Evolutionary conservation across 805 yeast species (phyloP).

Genomic region (Metschnikowia koreensis): DNA sequence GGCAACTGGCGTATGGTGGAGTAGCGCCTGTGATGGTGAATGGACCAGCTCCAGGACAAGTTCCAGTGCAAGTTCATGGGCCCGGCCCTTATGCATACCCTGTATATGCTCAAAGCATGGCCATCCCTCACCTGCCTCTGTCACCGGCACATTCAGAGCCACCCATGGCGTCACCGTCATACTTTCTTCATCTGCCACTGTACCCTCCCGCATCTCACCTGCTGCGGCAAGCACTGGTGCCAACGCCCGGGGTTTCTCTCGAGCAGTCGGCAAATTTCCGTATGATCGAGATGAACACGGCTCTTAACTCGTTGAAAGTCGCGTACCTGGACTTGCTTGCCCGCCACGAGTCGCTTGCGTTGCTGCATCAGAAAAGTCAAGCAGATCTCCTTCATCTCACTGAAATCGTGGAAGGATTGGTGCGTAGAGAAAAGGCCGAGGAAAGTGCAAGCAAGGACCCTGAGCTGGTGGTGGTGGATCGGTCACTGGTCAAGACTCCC

Average conservation of each 20-base stretch:
- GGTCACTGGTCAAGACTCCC: conserved; percentile 12
- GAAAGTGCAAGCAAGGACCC: background rate
- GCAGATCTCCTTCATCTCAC: conserved; percentile 52
- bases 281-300: conserved; percentile 39
- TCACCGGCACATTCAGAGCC: conserved; percentile 11
- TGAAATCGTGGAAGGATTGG: conserved; percentile 41
- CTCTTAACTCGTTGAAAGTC: conserved; percentile 36
- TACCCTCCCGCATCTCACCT: conserved; percentile 16
- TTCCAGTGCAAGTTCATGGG: too few species aligned
- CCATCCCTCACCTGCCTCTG: conserved; percentile 16
- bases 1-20: conserved; percentile 2
- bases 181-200: conserved; percentile 13
- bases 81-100: conserved; percentile 10
- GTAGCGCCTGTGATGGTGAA: conserved; percentile 5
- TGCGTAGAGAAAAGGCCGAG: conserved; percentile 1
- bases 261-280: conserved; percentile 23
- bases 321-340: conserved; percentile 44
- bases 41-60: too few species aligned
- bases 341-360: conserved; percentile 47
- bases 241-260: conserved; percentile 11
- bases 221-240: conserved; percentile 20
- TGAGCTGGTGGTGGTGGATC: conserved; percentile 5
- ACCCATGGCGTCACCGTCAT: conserved; percentile 12
- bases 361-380: conserved; percentile 49
- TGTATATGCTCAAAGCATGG: conserved; percentile 10